Evolutionary conservation across 495 filamentous ascomycete species (phyloP), one percentile per base, ranked within the genome.

Genomic region (Cladorrhinum samala): DNA sequence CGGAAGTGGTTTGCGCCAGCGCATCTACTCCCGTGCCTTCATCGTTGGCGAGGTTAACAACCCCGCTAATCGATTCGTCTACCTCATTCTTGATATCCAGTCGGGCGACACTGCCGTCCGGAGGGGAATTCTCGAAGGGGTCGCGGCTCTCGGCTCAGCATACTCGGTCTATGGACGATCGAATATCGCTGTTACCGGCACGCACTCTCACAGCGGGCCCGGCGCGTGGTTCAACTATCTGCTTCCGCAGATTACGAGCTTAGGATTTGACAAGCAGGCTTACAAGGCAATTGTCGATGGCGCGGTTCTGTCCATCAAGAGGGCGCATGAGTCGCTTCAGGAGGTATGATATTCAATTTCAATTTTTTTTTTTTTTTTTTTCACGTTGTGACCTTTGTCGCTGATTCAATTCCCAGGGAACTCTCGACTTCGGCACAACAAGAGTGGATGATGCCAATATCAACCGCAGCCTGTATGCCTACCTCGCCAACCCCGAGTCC

Each of bases 141-240:
- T 98, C 17, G 73, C 77, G 36, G 74, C 64, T 0, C 69, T 93
- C 7, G 78, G 78, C 4, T 53, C 57, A 0, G 72, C 61, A 8
- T 81, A 78, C 43, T 55, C 68, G 9, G 66, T 72, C 18, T 98
- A 96, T 65, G 81, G 80, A 21, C 79, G 84, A 55, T 75, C 79
- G 49, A 98, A 96, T 62, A 69, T 98, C 41, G 93, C 93, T 13
- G 75, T 98, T 17, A 92, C 87, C 1, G 93, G 92, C 21, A 96
- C 93, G 0, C 93, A 98, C 65, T 88, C 85, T 2, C 93, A 98
- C 67, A 87, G 90, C 27, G 92, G 89, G 0, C 91, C 92, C 16
- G 93, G 89, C 0, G 93, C 87, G 27, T 97, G 90, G 91, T 81
- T 93, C 61, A 98, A 98, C 61, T 98, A 98, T 65, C 79, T 98